Base-by-base conservation (phyloP, 768 basidiomycete genomes). In the Amanita brunnescens region DNA sequence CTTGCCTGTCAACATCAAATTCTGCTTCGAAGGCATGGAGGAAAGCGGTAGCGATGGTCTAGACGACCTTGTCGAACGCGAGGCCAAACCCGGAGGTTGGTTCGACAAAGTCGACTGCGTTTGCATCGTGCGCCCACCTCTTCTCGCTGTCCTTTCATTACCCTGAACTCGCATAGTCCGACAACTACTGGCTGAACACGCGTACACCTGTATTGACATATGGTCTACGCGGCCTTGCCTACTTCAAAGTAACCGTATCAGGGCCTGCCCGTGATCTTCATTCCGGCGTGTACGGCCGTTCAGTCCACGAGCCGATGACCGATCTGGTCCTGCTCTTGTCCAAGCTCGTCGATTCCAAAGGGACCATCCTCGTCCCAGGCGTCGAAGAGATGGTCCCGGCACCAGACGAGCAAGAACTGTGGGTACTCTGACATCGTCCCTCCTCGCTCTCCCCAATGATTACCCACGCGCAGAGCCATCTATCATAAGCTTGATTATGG, bases 11-110 rank as follows among this genome's bases (percentile, higher is more conserved):
- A 96, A 97, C 64, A 67, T 97, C 50, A 80, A 81, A 56, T 83
- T 89, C 72, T 91, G 88, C 73, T 93, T 98, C 59, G 95, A 98
- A 65, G 94, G 89, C 3, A 98, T 96, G 94, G 95, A 98, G 65
- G 95, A 98, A 71, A 85, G 78, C 55, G 94, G 93, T 5, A 89
- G 86, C 37, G 88, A 90, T 58, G 92, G 93, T 1, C 76, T 97
- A 10, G 93, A 96, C 59, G 87, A 89, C 30, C 79, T 95, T 39
- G 90, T 97, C 55, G 67, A 74, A 54, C 72, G 73, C 43, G 93
- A 96, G 72, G 79, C 81, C 9, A 71, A 77, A 37, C 74, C 77
- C 41, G 85, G 84, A 52, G 78, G 80, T 20, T 96, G 83, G 77
- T 94, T 96, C 67, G 76, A 85, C 34, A 89, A 85, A 5, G 85